Conservation (phyloP, 2,329 filamentous ascomycete species). For the Neospermospora avenae region DNA sequence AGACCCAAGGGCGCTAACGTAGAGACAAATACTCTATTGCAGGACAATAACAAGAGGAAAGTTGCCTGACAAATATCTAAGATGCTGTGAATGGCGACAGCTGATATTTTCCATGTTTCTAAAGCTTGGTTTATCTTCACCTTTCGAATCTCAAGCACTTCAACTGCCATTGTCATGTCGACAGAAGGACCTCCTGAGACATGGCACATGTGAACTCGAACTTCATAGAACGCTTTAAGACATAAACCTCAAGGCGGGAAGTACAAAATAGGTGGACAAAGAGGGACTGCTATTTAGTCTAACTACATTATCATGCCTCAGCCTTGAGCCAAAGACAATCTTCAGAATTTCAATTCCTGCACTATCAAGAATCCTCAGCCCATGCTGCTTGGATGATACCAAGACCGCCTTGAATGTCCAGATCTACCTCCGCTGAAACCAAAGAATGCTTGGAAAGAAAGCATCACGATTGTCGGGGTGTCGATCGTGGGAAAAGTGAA, state of each 20-base stretch:
- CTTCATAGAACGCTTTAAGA: not conserved
- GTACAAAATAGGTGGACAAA: slow-evolving; percentile 21
- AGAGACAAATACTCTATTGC: not conserved
- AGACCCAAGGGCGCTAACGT: not conserved
- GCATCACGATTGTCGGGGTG: slow-evolving; percentile 25
- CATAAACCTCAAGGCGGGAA: not conserved
- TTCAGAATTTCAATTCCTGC: slow-evolving; percentile 28
- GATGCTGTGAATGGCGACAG: not conserved
- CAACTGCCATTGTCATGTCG: too few species aligned
- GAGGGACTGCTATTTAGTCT: slow-evolving; percentile 37
- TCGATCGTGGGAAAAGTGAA: slow-evolving; percentile 18
- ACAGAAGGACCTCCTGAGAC: too few species aligned
- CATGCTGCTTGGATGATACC: slow-evolving; percentile 19
- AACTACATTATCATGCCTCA: slow-evolving; percentile 33
- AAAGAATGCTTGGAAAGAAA: slow-evolving; percentile 25
- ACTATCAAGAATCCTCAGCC: slow-evolving; percentile 29
- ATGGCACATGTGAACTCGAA: not conserved
- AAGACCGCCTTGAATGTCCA: slow-evolving; percentile 24
- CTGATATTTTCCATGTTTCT: not conserved
- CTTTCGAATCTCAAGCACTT: too few species aligned
- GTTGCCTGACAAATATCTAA: not conserved
- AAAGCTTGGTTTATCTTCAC: too few species aligned
- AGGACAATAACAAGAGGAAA: not conserved
- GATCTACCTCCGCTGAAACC: slow-evolving; percentile 20
- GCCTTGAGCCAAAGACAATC: slow-evolving; percentile 26